Evolutionary conservation across 257 asterid genomes (phyloP).

Genomic region (Solanum chmielewskii): DNA sequence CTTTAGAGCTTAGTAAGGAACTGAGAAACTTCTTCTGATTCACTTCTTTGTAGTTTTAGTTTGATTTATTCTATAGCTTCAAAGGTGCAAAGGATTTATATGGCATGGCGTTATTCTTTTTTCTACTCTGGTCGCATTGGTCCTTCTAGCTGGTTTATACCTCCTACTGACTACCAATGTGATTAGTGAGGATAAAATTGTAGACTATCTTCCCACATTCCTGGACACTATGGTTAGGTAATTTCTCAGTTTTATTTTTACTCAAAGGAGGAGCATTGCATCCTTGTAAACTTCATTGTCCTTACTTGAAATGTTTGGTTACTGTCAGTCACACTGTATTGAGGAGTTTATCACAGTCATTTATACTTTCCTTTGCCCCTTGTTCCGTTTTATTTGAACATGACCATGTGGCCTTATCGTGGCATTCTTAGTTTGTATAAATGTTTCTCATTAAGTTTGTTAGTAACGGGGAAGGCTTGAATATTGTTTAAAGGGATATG

Average conservation of each 20-base stretch:
- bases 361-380: not conserved
- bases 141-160: not conserved
- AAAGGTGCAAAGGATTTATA: not conserved
- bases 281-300: not conserved
- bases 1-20: not conserved
- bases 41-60: not conserved
- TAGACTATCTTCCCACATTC: not conserved
- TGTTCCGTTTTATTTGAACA: not conserved
- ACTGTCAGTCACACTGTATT: not conserved
- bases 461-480: not conserved
- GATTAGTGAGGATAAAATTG: not conserved
- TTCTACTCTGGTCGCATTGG: not conserved
- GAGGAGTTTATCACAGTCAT: not conserved
- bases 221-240: not conserved
- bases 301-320: not conserved
- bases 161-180: not conserved
- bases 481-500: slow-evolving; percentile 49
- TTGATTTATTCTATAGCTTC: not conserved
- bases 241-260: not conserved
- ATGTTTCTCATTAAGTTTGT: not conserved
- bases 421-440: not conserved
- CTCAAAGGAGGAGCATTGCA: not conserved
- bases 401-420: not conserved
- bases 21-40: not conserved
- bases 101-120: not conserved